Conservation (phyloP, 1,284 basidiomycete species). For the Boletus semigastroideus region DNA sequence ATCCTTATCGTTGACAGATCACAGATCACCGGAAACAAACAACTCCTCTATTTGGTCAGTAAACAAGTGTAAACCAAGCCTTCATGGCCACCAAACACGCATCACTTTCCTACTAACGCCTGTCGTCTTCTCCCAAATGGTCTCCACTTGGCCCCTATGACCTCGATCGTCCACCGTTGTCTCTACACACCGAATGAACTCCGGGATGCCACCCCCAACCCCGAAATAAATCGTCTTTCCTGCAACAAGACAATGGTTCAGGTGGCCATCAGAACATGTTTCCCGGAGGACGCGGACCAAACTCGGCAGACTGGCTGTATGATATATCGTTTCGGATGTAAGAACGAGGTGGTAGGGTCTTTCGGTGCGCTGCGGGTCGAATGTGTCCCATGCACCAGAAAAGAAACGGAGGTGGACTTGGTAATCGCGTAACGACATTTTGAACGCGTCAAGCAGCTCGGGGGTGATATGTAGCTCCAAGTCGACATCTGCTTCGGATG, state of each 20-base stretch:
- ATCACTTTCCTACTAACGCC: slow-evolving; percentile 71
- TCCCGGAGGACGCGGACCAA: slow-evolving; percentile 56
- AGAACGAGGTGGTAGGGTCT: slow-evolving; percentile 69
- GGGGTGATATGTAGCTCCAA: slow-evolving; percentile 62
- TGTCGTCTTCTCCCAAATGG: slow-evolving; percentile 53
- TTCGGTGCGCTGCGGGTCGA: slow-evolving; percentile 32
- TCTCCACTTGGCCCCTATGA: slow-evolving; percentile 34
- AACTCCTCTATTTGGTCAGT: no score
- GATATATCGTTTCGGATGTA: slow-evolving; percentile 94
- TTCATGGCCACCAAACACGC: slow-evolving; percentile 50
- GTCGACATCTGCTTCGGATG: slow-evolving; percentile 13
- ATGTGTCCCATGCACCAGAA: slow-evolving; percentile 77
- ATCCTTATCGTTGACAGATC: no score
- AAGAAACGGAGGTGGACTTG: slow-evolving; percentile 73
- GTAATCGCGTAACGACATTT: slow-evolving; percentile 49
- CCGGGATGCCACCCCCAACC: slow-evolving; percentile 85
- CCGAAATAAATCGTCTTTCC: slow-evolving; percentile 96
- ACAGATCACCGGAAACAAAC: no score
- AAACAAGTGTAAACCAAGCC: background rate
- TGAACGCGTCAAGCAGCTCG: slow-evolving; percentile 66
- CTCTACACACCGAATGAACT: slow-evolving; percentile 65
- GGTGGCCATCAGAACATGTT: slow-evolving; percentile 7
- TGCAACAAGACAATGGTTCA: slow-evolving; percentile 65
- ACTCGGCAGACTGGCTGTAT: slow-evolving; percentile 63
- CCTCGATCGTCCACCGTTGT: slow-evolving; percentile 20